phyloP scores from a whole-genome alignment of 306 rosid species.

The Trifolium fragiferum region DNA sequence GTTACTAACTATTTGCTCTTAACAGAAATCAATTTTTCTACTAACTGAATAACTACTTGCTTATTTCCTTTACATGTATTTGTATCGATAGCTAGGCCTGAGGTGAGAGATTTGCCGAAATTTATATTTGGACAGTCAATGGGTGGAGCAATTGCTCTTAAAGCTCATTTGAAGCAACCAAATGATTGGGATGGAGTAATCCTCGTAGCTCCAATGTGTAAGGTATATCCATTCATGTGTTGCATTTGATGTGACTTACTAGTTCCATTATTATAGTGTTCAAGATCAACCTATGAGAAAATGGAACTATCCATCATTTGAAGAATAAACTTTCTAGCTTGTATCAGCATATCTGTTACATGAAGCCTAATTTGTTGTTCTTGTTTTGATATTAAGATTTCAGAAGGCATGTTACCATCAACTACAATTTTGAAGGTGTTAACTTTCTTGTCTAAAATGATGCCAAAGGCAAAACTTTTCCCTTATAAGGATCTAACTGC shows the following conservation, averaged over 20 bases:
- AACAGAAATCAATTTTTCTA: background rate
- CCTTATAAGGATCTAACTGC: constrained; percentile 67
- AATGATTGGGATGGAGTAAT: constrained; percentile 77
- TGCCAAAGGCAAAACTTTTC: constrained; percentile 81
- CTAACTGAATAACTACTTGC: background rate
- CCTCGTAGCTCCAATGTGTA: constrained; percentile 98
- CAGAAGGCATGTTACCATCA: constrained; percentile 77
- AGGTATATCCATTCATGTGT: constrained; percentile 57
- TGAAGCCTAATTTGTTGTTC: constrained; percentile 44
- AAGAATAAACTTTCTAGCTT: background rate
- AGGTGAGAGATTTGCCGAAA: constrained; percentile 67
- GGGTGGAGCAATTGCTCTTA: constrained; percentile 95
- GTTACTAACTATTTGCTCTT: background rate
- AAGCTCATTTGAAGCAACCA: constrained; percentile 82
- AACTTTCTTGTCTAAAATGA: constrained; percentile 60
- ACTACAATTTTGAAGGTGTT: constrained; percentile 58
- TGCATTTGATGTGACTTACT: constrained; percentile 24
- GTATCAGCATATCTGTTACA: constrained; percentile 7
- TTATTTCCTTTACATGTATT: background rate
- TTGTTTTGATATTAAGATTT: constrained; percentile 65
- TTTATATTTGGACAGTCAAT: constrained; percentile 89
- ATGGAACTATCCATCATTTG: background rate
- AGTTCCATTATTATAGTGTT: constrained; percentile 20
- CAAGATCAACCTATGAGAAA: background rate
- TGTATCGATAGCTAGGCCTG: constrained; percentile 64